Percentiles rank a stretch among this genome's conserved stretches.
phyloP scores from a whole-genome alignment of 2,329 filamentous ascomycete species.

The Aspergillus phoenicis region DNA sequence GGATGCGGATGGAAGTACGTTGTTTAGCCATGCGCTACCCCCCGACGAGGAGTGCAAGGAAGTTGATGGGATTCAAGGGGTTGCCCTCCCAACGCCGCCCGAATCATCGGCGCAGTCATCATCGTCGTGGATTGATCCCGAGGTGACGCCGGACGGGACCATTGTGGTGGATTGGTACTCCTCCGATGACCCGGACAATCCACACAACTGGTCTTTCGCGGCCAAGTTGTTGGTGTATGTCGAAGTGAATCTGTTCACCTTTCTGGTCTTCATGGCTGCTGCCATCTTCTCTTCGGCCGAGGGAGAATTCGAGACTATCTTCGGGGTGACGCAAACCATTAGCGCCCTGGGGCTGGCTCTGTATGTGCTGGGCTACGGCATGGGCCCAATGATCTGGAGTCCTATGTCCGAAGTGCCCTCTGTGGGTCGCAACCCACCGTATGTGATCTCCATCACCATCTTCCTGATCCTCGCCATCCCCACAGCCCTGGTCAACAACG shows the following conservation, averaged over 20 bases:
- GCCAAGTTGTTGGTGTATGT: neutral
- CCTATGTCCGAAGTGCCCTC: constrained; percentile 66
- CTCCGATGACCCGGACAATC: neutral
- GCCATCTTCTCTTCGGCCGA: neutral
- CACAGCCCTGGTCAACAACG: constrained; percentile 62
- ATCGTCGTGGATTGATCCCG: neutral
- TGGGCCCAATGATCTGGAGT: constrained; percentile 65
- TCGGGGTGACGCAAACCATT: neutral
- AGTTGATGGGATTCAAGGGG: neutral
- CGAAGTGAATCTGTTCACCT: neutral
- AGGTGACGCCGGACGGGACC: neutral
- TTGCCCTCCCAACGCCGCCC: neutral
- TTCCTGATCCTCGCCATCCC: constrained; percentile 67
- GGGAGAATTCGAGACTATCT: neutral
- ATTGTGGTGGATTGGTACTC: neutral
- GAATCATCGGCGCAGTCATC: neutral
- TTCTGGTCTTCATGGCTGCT: neutral
- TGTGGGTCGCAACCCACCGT: constrained; percentile 67
- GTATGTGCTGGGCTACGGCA: constrained; percentile 10
- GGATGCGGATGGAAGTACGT: neutral
- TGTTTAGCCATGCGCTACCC: neutral
- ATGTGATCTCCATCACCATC: constrained; percentile 64
- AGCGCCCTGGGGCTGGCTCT: neutral
- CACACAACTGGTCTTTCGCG: neutral
- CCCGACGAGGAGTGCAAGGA: neutral